Conservation (phyloP, 2,329 filamentous ascomycete genomes). For the Colletotrichum zoysiae region DNA sequence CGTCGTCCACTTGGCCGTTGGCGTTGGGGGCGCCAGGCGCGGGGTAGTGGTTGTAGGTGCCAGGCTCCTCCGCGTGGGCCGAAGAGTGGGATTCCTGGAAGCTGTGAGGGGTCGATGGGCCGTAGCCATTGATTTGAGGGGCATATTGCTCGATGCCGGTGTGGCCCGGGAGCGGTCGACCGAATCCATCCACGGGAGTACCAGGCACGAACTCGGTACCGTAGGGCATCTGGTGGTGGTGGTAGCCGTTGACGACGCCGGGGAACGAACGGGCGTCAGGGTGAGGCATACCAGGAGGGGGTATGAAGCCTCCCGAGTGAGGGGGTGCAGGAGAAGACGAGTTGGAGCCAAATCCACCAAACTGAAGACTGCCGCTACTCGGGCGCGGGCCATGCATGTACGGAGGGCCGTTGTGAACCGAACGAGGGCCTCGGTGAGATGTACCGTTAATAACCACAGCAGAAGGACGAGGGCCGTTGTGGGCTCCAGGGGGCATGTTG, state of each 20-base stretch:
- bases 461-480: constrained; percentile 46
- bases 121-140: constrained; percentile 56
- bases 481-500: constrained; percentile 52
- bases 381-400: constrained; percentile 64
- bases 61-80: constrained; percentile 60
- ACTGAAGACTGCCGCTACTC: constrained; percentile 68
- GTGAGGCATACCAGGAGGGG: constrained; percentile 59
- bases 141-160: constrained; percentile 52
- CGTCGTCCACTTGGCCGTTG: constrained; percentile 48
- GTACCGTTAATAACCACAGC: constrained; percentile 52
- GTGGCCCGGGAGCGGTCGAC: constrained; percentile 51
- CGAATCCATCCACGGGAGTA: constrained; percentile 53
- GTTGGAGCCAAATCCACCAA: constrained; percentile 68
- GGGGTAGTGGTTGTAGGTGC: constrained; percentile 56
- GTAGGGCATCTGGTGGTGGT: constrained; percentile 55
- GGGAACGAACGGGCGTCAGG: constrained; percentile 51
- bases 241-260: constrained; percentile 52
- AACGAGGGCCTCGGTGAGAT: constrained; percentile 49
- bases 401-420: constrained; percentile 51
- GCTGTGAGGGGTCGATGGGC: constrained; percentile 70
- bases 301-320: constrained; percentile 60
- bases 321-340: constrained; percentile 69
- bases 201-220: constrained; percentile 52
- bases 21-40: constrained; percentile 56
- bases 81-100: constrained; percentile 73